A percentile compares a stretch with the other conserved stretches of the same genome.
These are phyloP conservation scores for Falciphora oryzae DNA, from an alignment of 2,329 filamentous ascomycete genomes.

Conservation along the genomic window DNA sequence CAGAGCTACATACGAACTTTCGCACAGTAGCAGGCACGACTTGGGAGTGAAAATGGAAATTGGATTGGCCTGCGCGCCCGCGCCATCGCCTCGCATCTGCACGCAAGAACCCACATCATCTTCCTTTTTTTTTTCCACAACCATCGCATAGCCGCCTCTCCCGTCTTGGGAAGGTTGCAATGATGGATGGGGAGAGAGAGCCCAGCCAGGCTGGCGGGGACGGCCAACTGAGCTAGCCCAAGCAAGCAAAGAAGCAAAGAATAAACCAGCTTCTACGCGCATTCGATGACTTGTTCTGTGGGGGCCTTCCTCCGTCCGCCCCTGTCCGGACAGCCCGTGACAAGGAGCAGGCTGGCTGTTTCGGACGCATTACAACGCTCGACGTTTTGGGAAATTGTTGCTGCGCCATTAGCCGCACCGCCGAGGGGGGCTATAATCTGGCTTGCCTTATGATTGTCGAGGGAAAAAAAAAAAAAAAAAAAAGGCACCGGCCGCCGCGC, in stretches of 20 bases:
- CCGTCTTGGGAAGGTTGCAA: too few species aligned
- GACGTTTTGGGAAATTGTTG: slow-evolving; percentile 39
- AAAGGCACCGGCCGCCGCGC: slow-evolving; percentile 3
- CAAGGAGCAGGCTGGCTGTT: slow-evolving; percentile 19
- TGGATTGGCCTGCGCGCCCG: not conserved
- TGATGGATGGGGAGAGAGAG: too few species aligned
- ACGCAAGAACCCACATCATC: too few species aligned
- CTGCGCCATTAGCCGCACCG: slow-evolving; percentile 26
- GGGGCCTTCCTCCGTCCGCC: slow-evolving; percentile 15
- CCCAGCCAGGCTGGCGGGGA: too few species aligned
- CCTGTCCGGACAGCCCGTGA: slow-evolving; percentile 23
- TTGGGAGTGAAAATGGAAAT: too few species aligned
- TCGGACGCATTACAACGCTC: slow-evolving; percentile 36
- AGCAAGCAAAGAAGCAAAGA: not conserved
- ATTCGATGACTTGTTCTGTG: slow-evolving; percentile 40
- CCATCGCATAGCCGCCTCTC: too few species aligned
- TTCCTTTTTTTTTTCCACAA: too few species aligned
- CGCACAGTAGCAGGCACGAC: too few species aligned
- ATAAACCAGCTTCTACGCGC: slow-evolving; percentile 19
- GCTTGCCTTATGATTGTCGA: slow-evolving; percentile 28
- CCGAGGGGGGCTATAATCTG: slow-evolving; percentile 27
- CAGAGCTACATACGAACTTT: too few species aligned
- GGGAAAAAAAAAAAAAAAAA: slow-evolving; percentile 12
- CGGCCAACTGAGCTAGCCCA: too few species aligned
- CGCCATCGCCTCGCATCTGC: too few species aligned